phyloP scores from a whole-genome alignment of 1,284 basidiomycete genomes.

The Macrocybe sp. region DNA sequence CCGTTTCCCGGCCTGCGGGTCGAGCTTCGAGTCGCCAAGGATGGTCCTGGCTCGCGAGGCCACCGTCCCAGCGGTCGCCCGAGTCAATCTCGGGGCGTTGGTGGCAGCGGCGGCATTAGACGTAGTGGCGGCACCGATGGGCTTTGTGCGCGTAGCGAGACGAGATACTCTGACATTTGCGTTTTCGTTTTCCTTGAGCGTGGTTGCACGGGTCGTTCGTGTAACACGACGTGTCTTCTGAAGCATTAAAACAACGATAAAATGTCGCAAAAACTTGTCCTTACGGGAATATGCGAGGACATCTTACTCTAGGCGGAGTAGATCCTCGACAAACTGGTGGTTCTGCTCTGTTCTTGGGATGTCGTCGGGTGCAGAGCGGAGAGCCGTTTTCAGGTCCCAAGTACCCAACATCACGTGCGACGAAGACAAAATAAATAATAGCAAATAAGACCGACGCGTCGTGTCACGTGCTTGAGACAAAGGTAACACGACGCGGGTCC shows the following conservation, averaged over 20 bases:
- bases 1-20: constrained; percentile 50
- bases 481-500: no score
- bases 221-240: constrained; percentile 32
- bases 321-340: no score
- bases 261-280: constrained; percentile 1
- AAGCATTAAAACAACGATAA: not conserved
- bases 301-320: constrained; percentile 14
- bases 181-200: constrained; percentile 59
- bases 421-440: constrained; percentile 16
- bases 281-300: constrained; percentile 34
- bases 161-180: constrained; percentile 52
- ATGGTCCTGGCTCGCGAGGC: constrained; percentile 45
- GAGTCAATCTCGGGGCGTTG: constrained; percentile 13
- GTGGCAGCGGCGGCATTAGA: constrained; percentile 30
- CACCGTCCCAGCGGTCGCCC: constrained; percentile 41
- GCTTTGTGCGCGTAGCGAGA: constrained; percentile 54
- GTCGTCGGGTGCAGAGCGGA: no score
- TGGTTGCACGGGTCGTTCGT: constrained; percentile 41
- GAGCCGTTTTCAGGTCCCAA: no score
- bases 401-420: constrained; percentile 32
- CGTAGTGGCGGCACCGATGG: constrained; percentile 33
- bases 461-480: constrained; percentile 19
- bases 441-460: constrained; percentile 29
- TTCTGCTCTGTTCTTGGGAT: no score
- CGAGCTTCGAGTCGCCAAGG: constrained; percentile 33